These are phyloP conservation scores for Xylaria sp. DNA, from an alignment of 2,329 filamentous ascomycete species.

Conservation along the genomic window DNA sequence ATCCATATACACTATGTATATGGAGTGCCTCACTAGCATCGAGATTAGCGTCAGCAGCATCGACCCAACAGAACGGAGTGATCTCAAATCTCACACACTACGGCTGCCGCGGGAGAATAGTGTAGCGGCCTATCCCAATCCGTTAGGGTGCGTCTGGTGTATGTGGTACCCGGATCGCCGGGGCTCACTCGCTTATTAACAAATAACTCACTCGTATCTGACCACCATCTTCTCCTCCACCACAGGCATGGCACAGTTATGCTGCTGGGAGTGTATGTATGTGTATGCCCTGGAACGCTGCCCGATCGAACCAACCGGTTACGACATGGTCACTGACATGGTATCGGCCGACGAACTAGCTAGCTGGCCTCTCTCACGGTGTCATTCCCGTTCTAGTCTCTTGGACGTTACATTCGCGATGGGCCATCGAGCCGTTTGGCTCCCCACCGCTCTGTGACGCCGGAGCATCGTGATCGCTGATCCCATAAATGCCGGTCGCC, in stretches of 20 bases:
- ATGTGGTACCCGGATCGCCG: slow-evolving; percentile 28
- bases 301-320: slow-evolving; percentile 9
- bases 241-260: not conserved
- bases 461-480: slow-evolving; percentile 23
- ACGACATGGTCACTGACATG: not conserved
- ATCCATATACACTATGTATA: no score
- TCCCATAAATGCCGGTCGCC: slow-evolving; percentile 16
- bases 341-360: not conserved
- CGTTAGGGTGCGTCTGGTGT: slow-evolving; percentile 14
- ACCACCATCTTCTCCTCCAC: slow-evolving; percentile 9
- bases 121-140: slow-evolving; percentile 17
- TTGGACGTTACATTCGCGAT: slow-evolving; percentile 1
- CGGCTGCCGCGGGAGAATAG: slow-evolving; percentile 26
- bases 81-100: slow-evolving; percentile 33
- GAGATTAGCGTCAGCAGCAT: slow-evolving; percentile 36
- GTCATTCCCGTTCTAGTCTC: slow-evolving; percentile 10
- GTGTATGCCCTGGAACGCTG: not conserved
- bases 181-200: slow-evolving; percentile 4
- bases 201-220: slow-evolving; percentile 25
- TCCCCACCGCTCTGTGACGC: slow-evolving; percentile 16
- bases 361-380: slow-evolving; percentile 3
- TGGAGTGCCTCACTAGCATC: slow-evolving; percentile 22
- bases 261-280: no score
- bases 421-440: slow-evolving; percentile 3
- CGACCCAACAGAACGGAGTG: slow-evolving; percentile 40